Evolutionary conservation across 2,329 filamentous ascomycete genomes (phyloP).

Genomic region (Neofusicoccum laricinum): DNA sequence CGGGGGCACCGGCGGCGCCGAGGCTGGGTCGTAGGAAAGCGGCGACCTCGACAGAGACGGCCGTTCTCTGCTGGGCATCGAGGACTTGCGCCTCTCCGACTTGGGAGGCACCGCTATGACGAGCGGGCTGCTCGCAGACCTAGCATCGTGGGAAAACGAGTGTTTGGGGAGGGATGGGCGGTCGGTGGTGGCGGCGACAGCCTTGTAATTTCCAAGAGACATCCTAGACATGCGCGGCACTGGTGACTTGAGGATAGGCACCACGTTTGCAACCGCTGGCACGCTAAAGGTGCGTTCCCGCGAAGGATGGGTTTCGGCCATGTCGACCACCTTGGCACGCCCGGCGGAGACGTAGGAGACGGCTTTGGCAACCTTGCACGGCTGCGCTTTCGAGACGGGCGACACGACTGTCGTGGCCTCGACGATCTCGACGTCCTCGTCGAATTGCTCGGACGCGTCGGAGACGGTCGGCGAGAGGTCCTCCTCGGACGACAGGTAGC

Average conservation of each 20-base stretch:
- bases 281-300: slow-evolving; percentile 25
- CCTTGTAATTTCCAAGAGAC: slow-evolving; percentile 25
- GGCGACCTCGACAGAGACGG: slow-evolving; percentile 12
- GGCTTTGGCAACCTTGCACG: slow-evolving; percentile 34
- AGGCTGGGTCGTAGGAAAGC: slow-evolving; percentile 5
- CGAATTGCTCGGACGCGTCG: slow-evolving; percentile 29
- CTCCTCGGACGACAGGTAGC: slow-evolving; percentile 39
- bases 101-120: not conserved
- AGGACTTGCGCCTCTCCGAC: slow-evolving; percentile 10
- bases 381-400: slow-evolving; percentile 7
- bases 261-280: slow-evolving; percentile 30
- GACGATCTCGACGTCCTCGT: slow-evolving; percentile 21
- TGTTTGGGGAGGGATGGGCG: not conserved
- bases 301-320: slow-evolving; percentile 20
- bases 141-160: not conserved
- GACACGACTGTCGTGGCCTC: not conserved
- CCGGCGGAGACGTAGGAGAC: slow-evolving; percentile 37
- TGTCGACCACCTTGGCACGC: slow-evolving; percentile 37
- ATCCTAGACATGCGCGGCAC: slow-evolving; percentile 24
- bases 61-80: not conserved
- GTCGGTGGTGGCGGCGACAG: slow-evolving; percentile 18
- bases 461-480: slow-evolving; percentile 35
- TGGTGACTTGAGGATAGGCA: slow-evolving; percentile 27
- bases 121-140: not conserved
- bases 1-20: not conserved